Evolutionary conservation across 192 early-diverging fungal genomes (phyloP).

Genomic region (Rhizoclosmatium globosum): DNA sequence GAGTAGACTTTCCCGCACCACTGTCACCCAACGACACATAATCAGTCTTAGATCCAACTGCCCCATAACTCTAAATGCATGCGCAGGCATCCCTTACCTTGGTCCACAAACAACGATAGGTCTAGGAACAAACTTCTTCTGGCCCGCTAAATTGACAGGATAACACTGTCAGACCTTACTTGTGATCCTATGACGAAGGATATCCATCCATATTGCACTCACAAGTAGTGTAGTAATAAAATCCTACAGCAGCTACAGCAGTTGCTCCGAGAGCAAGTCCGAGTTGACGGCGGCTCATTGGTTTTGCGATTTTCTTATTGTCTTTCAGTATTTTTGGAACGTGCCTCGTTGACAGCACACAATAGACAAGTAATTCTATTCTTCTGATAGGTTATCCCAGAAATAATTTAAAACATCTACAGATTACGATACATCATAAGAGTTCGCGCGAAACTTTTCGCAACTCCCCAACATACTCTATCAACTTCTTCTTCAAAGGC

Average conservation of each 20-base stretch:
- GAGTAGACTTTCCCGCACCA: slow-evolving; percentile 93
- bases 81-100: slow-evolving; percentile 22
- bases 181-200: not conserved
- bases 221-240: slow-evolving; percentile 4
- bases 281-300: slow-evolving; percentile 12
- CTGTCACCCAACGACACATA: slow-evolving; percentile 59
- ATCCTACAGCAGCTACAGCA: slow-evolving; percentile 8
- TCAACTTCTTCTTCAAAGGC: slow-evolving; percentile 40
- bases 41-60: not conserved
- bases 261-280: not conserved
- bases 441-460: slow-evolving; percentile 16
- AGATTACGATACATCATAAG: not conserved
- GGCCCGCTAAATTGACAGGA: not conserved
- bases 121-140: slow-evolving; percentile 37
- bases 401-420: not conserved
- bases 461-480: slow-evolving; percentile 39
- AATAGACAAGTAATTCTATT: not conserved
- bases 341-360: too few species aligned
- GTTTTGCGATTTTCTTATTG: not conserved
- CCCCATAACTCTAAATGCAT: not conserved
- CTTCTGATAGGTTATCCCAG: not conserved
- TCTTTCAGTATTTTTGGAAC: not conserved
- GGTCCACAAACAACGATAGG: slow-evolving; percentile 56
- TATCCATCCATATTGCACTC: not conserved
- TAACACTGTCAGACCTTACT: not conserved